Base-by-base conservation (phyloP, 2,329 filamentous ascomycete genomes). In the Calonectria henricotiae region DNA sequence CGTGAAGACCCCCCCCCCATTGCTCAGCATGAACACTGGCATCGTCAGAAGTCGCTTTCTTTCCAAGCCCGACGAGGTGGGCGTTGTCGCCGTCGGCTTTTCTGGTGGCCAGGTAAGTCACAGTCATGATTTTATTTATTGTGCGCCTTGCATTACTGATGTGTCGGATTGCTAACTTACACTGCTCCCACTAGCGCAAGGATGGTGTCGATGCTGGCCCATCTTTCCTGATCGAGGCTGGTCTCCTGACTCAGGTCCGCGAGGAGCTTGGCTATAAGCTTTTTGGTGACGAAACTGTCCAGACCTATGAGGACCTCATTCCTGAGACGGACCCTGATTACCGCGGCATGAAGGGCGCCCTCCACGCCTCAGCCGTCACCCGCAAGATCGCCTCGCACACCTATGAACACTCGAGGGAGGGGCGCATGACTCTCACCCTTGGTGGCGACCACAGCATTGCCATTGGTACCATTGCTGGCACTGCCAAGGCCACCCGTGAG, bases 361-460 rank as follows among this genome's bases (percentile, higher is more conserved):
- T 89, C 75, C 90, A 93, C 71, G 96, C 97, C 74, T 96, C 93
- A 74, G 92, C 93, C 68, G 96, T 98, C 58, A 98, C 94, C 2
- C 84, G 92, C 79, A 88, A 90, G 77, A 92, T 99, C 73, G 91
- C 91, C 81, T 86, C 91, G 67, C 94, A 98, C 84, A 94, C 97
- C 62, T 98, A 98, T 86, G 86, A 90, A 74, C 94, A 98, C 80
- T 94, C 96, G 58, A 89, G 88, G 75, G 86, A 93, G 74, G 96
- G 96, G 39, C 91, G 95, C 71, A 91, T 98, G 82, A 95, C 97
- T 1, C 88, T 99, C 67, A 99, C 96, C 0, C 90, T 99, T 11
- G 96, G 96, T 67, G 96, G 96, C 65, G 96, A 99, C 85, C 96
- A 99, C 87, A 95, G 92, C 74, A 97, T 99, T 80, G 96, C 96